phyloP scores from a whole-genome alignment of 192 early-diverging fungal species.

The Backusella mclennaniae region DNA sequence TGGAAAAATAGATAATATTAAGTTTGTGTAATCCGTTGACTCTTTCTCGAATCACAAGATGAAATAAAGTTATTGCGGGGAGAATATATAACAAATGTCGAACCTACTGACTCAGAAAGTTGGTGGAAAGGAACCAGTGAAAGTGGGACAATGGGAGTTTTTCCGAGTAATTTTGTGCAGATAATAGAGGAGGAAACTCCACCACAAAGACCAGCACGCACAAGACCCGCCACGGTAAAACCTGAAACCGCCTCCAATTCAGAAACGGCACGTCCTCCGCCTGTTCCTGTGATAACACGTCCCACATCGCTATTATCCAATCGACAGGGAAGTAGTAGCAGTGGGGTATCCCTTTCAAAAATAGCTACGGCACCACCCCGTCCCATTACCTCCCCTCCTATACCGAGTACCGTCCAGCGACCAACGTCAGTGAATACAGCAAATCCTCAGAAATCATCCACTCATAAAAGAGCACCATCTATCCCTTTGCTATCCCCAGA shows the following conservation, averaged over 20 bases:
- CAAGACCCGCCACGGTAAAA: slow-evolving; percentile 28
- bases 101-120: slow-evolving; percentile 44
- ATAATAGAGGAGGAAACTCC: slow-evolving; percentile 16
- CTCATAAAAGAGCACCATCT: slow-evolving; percentile 18
- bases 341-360: background rate
- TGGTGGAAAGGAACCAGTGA: slow-evolving; percentile 59
- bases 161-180: slow-evolving; percentile 53
- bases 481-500: slow-evolving; percentile 30
- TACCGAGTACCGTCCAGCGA: background rate
- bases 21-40: background rate
- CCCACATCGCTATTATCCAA: slow-evolving; percentile 22
- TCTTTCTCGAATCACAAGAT: slow-evolving; percentile 30
- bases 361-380: background rate
- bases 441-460: background rate
- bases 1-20: background rate
- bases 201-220: slow-evolving; percentile 24
- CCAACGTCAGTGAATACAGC: background rate
- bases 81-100: slow-evolving; percentile 41
- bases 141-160: slow-evolving; percentile 44
- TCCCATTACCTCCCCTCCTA: background rate
- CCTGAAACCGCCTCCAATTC: background rate
- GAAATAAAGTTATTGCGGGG: slow-evolving; percentile 47
- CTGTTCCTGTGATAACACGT: slow-evolving; percentile 30
- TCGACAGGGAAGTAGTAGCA: background rate
- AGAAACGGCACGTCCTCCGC: slow-evolving; percentile 16